These are phyloP conservation scores for Trapa bicornis DNA, from an alignment of 345 rosid genomes.

Conservation along the genomic window DNA sequence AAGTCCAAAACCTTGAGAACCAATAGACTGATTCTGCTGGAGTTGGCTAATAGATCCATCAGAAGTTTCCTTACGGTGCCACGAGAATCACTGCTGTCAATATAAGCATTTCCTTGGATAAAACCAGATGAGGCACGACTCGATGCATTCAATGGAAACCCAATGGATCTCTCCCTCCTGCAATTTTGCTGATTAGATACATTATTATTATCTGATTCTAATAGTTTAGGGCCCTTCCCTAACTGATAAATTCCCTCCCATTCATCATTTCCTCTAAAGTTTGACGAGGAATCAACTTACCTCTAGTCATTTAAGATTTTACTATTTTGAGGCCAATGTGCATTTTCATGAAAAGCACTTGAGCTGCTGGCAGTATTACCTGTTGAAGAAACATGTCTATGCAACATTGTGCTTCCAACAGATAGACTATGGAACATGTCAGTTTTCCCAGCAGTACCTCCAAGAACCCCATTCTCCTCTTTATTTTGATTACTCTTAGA, in stretches of 20 bases:
- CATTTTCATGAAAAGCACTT: conserved; percentile 25
- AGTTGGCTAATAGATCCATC: conserved; percentile 44
- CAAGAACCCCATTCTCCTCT: conserved; percentile 15
- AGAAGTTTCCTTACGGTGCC: conserved; percentile 23
- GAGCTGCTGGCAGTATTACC: conserved; percentile 20
- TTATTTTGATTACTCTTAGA: conserved; percentile 14
- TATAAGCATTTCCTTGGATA: conserved; percentile 28
- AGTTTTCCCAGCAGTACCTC: conserved; percentile 23
- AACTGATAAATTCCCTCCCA: conserved; percentile 13
- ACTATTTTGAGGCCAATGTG: conserved; percentile 22
- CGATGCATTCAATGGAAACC: too few species aligned
- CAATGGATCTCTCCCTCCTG: too few species aligned
- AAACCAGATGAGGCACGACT: conserved; percentile 17
- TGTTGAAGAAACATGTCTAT: conserved; percentile 25
- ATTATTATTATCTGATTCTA: too few species aligned
- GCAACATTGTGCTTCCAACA: conserved; percentile 17
- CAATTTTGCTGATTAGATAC: too few species aligned
- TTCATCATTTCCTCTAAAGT: conserved; percentile 16
- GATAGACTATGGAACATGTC: conserved; percentile 25
- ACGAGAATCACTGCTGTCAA: conserved; percentile 32
- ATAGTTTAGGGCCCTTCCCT: too few species aligned
- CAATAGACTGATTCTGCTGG: conserved; percentile 41
- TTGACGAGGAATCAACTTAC: conserved; percentile 23
- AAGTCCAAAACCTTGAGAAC: conserved; percentile 68
- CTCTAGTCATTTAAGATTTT: conserved; percentile 37